Evolutionary conservation across 1,284 basidiomycete species (phyloP), one percentile per base, ranked within the genome.

Genomic region (Sporisorium exsertum): DNA sequence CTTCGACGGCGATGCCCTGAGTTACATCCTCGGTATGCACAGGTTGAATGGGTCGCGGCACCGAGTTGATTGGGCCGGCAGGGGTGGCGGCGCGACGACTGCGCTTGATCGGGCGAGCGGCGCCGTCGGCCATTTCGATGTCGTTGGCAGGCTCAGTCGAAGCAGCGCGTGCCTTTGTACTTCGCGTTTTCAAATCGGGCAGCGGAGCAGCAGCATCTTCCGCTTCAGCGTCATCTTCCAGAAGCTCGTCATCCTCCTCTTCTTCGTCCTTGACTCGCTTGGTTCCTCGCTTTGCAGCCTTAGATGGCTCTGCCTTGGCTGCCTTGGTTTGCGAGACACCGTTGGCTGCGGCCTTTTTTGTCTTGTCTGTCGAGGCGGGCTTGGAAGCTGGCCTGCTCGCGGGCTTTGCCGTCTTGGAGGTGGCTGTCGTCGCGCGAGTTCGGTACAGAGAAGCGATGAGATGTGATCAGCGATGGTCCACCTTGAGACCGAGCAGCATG

Each of bases 21-120:
- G 52, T 16, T 4, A 77, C 59, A 27, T 77, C 74, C 26, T 49
- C 58, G 13, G 66, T 52, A 24, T 72, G 69, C 3, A 77, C 74
- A 7, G 65, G 58, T 43, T 69, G 64, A 22, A 72, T 69, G 12
- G 65, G 69, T 33, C 52, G 51, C 16, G 74, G 74, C 18, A 72
- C 58, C 5, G 65, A 64, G 57, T 77, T 77, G 69, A 77, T 67
- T n/a, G 74, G 74, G n/a, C 70, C 74, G 35, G 59, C 70, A 32
- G 73, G 73, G 6, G 73, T 76, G n/a, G 73, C 51, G 26, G 68
- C 68, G 20, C 73, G 63, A 35, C 73, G 61, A 5, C 32, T 62
- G 22, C 73, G 67, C 47, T 76, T 76, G 61, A 55, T 56, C 3
- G 64, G 64, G n/a, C 68, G 73, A 40, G 60, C 57, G 4, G 72